Percentiles rank a stretch among this genome's conserved stretches.
phyloP scores from a whole-genome alignment of 345 rosid species.

The Geranium rotundifolium region DNA sequence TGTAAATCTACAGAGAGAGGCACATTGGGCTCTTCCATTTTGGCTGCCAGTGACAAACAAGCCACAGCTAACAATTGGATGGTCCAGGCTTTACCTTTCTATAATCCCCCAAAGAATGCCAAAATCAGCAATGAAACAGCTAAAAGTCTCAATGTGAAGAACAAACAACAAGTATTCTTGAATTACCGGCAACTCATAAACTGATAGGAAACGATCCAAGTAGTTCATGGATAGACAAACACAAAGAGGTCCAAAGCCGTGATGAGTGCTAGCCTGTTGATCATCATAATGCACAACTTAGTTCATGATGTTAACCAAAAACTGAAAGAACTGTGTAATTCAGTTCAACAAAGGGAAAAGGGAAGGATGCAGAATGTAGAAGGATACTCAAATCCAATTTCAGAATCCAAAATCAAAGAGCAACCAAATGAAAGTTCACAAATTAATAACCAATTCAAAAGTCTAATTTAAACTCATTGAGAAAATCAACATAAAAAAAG shows the following conservation, averaged over 20 bases:
- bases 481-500: not conserved
- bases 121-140: not conserved
- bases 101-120: conserved; percentile 5
- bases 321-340: not conserved
- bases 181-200: conserved; percentile 58
- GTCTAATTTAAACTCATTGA: too few relatives aligned
- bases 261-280: conserved; percentile 51
- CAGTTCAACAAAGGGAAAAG: not conserved
- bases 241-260: conserved; percentile 59
- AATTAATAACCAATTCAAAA: too few relatives aligned
- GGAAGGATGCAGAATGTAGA: too few relatives aligned
- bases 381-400: not conserved
- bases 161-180: not conserved
- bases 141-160: not conserved
- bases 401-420: not conserved
- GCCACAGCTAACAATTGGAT: conserved; percentile 61
- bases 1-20: conserved; percentile 57
- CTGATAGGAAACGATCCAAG: conserved; percentile 66
- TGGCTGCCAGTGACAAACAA: conserved; percentile 66
- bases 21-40: conserved; percentile 63
- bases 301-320: not conserved
- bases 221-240: conserved; percentile 46
- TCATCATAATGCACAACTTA: not conserved
- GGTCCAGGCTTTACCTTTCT: conserved; percentile 66
- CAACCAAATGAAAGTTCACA: not conserved